Evolutionary conservation across 2,329 filamentous ascomycete genomes (phyloP).

Genomic region (Trichoderma koningiopsis): DNA sequence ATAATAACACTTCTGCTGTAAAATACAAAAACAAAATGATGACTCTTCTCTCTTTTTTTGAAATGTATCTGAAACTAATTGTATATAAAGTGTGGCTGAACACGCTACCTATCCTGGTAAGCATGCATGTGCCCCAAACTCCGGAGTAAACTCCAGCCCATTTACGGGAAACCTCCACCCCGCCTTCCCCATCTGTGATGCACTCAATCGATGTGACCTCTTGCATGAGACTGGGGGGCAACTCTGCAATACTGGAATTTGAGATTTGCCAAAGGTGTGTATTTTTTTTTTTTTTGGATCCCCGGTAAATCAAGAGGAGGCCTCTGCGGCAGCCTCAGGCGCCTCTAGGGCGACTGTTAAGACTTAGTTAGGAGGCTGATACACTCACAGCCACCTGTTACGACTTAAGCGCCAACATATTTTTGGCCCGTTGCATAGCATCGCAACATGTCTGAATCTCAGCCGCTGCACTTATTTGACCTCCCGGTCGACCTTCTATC

Average conservation of each 20-base stretch:
- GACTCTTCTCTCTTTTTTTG: neutral
- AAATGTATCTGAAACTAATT: neutral
- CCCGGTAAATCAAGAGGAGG: neutral
- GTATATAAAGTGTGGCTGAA: neutral
- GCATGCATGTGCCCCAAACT: neutral
- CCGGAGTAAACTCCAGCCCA: neutral
- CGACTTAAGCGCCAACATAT: neutral
- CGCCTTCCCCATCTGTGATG: neutral
- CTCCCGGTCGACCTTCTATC: conserved; percentile 40
- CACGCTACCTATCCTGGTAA: neutral
- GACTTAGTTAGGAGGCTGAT: neutral
- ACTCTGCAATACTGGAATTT: neutral
- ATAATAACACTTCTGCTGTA: neutral
- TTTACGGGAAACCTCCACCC: neutral
- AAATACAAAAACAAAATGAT: neutral
- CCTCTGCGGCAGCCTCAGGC: neutral
- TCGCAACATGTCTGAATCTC: conserved; percentile 20
- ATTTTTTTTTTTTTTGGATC: neutral
- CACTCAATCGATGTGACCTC: neutral
- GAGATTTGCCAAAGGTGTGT: neutral
- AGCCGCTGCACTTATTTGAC: conserved; percentile 38
- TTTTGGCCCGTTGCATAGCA: neutral
- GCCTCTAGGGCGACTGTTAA: neutral
- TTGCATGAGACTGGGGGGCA: neutral
- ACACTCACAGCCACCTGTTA: neutral